phyloP scores from a whole-genome alignment of 495 filamentous ascomycete genomes.

The Hamigera avellanea region DNA sequence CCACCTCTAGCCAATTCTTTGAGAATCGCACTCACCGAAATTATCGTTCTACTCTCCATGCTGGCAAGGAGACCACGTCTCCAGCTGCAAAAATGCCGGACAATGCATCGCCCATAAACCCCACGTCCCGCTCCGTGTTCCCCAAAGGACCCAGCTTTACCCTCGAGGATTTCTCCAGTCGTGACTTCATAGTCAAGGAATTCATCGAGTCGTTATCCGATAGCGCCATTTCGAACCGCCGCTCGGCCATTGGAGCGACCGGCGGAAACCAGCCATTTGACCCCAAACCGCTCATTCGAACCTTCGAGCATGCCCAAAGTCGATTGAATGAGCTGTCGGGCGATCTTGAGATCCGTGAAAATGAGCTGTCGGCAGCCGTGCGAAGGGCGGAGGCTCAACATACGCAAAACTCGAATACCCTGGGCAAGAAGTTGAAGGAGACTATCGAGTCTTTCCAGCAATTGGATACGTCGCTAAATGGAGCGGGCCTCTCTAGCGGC shows the following conservation, averaged over 20 bases:
- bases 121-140: slow-evolving; percentile 51
- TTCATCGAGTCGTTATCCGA: slow-evolving; percentile 93
- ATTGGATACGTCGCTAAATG: slow-evolving; percentile 67
- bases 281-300: slow-evolving; percentile 91
- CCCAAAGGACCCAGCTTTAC: slow-evolving; percentile 70
- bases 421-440: slow-evolving; percentile 80
- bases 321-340: slow-evolving; percentile 73
- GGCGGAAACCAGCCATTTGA: slow-evolving; percentile 70
- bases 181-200: slow-evolving; percentile 94
- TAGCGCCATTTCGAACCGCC: slow-evolving; percentile 64
- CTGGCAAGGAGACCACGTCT: neutral
- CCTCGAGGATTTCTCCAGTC: slow-evolving; percentile 73
- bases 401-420: slow-evolving; percentile 70
- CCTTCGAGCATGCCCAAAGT: slow-evolving; percentile 79
- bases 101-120: slow-evolving; percentile 14
- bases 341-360: slow-evolving; percentile 74
- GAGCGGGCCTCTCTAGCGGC: slow-evolving; percentile 25
- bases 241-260: slow-evolving; percentile 38
- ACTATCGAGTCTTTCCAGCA: slow-evolving; percentile 83
- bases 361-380: slow-evolving; percentile 79
- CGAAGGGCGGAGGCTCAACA: slow-evolving; percentile 88
- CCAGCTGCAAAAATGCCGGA: slow-evolving; percentile 23
- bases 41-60: slow-evolving; percentile 4
- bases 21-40: neutral
- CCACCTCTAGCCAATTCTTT: neutral